Evolutionary conservation across 1,139 yeast species (phyloP), one percentile per base, ranked within the genome.

Genomic region (Meyerozyma guilliermondii): DNA sequence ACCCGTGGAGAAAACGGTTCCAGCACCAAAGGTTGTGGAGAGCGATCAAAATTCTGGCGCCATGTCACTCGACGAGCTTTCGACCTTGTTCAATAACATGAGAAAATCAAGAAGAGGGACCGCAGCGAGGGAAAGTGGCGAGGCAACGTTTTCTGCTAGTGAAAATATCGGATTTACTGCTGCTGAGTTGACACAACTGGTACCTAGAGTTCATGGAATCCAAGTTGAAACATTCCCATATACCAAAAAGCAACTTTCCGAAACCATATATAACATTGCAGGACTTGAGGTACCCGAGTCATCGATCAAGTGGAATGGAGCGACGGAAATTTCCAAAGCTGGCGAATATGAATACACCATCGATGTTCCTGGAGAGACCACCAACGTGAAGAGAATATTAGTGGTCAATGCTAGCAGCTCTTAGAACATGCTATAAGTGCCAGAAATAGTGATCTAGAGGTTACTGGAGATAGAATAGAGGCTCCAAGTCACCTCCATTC

Each of bases 1-100:
- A 7, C 45, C 24, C 9, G 41, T 38, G 22, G 35, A 39, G 9
- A 45, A 43, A 24, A 39, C 31, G 22, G 41, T 42, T 27, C 27
- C 40, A 24, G 45, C 39, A 28, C 39, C 47, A 5, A 36, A 43
- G 29, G 36, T 22, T n/a, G 38, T 39, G 27, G 29, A 41, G 11
- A 11, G 16, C 33, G 39, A 41, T 10, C 24, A 46, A 14, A 46
- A 45, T 40, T 43, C 57, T 39, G 43, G 56, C 11, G 64, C 72
- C n/a, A 55, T 70, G 60, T 65, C 76, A 1, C 56, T 68, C 44
- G 65, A 65, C 39, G 74, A 71, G 46, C 68, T 72, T 49, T 61
- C 73, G 6, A 52, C 46, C 40, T 62, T 72, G 47, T 70, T 72
- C 50, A 57, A 58, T 38, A 51, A 54, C 41, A 61, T 66, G 64